These are phyloP conservation scores for Fusarium torulosum DNA, from an alignment of 2,329 filamentous ascomycete species.

Conservation along the genomic window DNA sequence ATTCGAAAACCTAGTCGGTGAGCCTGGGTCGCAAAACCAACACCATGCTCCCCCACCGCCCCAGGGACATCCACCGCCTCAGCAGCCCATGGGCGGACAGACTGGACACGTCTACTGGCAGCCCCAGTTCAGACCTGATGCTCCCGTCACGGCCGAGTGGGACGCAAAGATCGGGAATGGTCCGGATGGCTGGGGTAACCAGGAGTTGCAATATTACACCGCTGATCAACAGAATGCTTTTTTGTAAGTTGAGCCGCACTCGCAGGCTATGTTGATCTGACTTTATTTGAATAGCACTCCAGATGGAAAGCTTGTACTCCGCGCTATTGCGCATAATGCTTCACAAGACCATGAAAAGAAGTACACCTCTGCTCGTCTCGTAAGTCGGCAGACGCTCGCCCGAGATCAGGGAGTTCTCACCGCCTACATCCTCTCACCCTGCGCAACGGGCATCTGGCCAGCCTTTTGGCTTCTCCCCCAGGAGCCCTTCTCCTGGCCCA, in stretches of 20 bases:
- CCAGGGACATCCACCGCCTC: conserved; percentile 40
- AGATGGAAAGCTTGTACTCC: conserved; percentile 64
- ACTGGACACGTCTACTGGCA: conserved; percentile 62
- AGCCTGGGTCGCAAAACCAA: conserved; percentile 42
- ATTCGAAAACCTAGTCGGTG: conserved; percentile 52
- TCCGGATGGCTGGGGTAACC: conserved; percentile 72
- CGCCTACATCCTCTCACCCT: conserved; percentile 64
- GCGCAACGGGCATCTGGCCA: conserved; percentile 70
- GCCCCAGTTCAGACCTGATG: conserved; percentile 61
- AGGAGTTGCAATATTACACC: conserved; percentile 70
- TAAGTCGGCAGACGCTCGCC: conserved; percentile 63
- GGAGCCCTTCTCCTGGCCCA: conserved; percentile 70
- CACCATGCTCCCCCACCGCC: conserved; percentile 41
- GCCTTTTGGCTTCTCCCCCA: conserved; percentile 71
- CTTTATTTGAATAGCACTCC: conserved; percentile 52
- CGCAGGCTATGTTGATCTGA: not conserved
- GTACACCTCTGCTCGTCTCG: conserved; percentile 68
- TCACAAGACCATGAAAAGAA: conserved; percentile 55
- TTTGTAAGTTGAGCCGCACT: conserved; percentile 51
- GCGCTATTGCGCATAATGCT: conserved; percentile 59
- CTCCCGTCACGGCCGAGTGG: conserved; percentile 64
- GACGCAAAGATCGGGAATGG: conserved; percentile 66
- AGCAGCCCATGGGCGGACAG: conserved; percentile 37
- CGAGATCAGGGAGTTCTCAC: conserved; percentile 65
- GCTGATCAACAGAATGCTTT: conserved; percentile 64